phyloP scores from a whole-genome alignment of 1,284 basidiomycete species.

The Naganishia sp. region DNA sequence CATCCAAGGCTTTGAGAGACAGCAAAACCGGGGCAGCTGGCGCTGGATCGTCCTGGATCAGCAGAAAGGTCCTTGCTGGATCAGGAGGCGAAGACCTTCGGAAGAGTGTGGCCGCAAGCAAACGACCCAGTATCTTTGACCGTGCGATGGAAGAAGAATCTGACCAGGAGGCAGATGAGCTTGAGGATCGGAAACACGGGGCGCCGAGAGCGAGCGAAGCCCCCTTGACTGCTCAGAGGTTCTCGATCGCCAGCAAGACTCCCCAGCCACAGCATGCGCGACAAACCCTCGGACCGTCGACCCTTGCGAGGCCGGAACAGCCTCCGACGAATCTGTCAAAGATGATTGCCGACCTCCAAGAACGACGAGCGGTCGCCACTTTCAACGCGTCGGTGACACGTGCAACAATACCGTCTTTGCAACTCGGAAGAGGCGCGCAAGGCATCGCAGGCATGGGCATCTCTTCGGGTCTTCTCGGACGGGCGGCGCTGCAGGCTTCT shows the following conservation, averaged over 20 bases:
- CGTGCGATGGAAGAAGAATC: constrained; percentile 25
- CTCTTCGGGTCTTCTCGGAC: constrained; percentile 20
- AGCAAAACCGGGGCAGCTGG: constrained; percentile 22
- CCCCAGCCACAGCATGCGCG: constrained; percentile 16
- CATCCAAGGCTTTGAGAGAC: constrained; percentile 12
- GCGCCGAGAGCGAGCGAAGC: constrained; percentile 11
- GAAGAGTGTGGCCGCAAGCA: constrained; percentile 33
- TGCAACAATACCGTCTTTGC: constrained; percentile 15
- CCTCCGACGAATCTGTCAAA: constrained; percentile 28
- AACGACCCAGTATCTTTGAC: constrained; percentile 12
- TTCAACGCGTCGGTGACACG: constrained; percentile 22
- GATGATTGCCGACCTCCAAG: constrained; percentile 33
- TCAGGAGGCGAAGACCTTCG: constrained; percentile 31
- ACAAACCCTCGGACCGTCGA: constrained; percentile 23
- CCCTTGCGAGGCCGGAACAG: constrained; percentile 14
- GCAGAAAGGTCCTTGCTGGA: constrained; percentile 29
- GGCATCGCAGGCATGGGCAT: constrained; percentile 24
- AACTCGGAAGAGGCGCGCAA: constrained; percentile 21
- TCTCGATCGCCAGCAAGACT: constrained; percentile 20
- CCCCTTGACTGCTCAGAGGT: not conserved
- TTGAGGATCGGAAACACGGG: constrained; percentile 34
- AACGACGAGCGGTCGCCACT: constrained; percentile 33
- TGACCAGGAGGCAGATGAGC: constrained; percentile 31
- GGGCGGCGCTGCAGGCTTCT: constrained; percentile 15
- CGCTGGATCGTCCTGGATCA: constrained; percentile 27